phyloP scores from a whole-genome alignment of 1,284 basidiomycete genomes.

The Irpex lacteus region DNA sequence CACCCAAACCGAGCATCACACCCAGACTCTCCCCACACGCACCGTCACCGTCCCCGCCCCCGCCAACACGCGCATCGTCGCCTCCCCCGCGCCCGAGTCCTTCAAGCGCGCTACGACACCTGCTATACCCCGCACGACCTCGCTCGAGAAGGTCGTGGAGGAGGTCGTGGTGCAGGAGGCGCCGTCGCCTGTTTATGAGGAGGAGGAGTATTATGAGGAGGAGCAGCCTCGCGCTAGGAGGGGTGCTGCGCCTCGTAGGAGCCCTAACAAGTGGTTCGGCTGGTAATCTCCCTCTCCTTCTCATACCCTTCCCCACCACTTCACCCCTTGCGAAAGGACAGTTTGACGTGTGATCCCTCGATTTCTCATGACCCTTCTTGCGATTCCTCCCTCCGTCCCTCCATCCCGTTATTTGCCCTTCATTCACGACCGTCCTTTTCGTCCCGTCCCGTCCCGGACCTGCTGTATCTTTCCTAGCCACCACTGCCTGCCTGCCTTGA shows the following conservation, averaged over 20 bases:
- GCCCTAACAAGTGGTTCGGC: constrained; percentile 14
- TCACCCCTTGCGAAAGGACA: background rate
- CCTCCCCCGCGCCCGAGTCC: constrained; percentile 66
- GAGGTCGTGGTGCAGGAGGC: constrained; percentile 30
- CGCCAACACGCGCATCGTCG: constrained; percentile 73
- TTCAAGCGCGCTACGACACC: constrained; percentile 51
- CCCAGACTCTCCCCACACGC: constrained; percentile 43
- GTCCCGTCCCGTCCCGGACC: background rate
- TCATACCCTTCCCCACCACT: constrained; percentile 8
- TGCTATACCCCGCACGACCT: constrained; percentile 64
- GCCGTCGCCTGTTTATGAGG: constrained; percentile 22
- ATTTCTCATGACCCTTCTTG: background rate
- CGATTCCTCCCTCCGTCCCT: background rate
- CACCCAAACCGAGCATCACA: constrained; percentile 53
- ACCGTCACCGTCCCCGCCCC: constrained; percentile 68
- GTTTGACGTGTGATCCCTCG: background rate
- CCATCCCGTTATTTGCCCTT: constrained; percentile 1
- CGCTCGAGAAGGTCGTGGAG: constrained; percentile 62
- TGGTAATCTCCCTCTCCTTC: constrained; percentile 13
- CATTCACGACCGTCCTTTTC: background rate
- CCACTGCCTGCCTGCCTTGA: background rate
- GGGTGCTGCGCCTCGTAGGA: constrained; percentile 10
- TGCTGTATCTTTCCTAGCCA: background rate
- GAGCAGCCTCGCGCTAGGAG: constrained; percentile 7
- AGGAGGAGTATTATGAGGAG: constrained; percentile 10